Evolutionary conservation across 352 stramenopile species (phyloP), one percentile per base, ranked within the genome.

Genomic region (Thalassiosira livingstoniorum): DNA sequence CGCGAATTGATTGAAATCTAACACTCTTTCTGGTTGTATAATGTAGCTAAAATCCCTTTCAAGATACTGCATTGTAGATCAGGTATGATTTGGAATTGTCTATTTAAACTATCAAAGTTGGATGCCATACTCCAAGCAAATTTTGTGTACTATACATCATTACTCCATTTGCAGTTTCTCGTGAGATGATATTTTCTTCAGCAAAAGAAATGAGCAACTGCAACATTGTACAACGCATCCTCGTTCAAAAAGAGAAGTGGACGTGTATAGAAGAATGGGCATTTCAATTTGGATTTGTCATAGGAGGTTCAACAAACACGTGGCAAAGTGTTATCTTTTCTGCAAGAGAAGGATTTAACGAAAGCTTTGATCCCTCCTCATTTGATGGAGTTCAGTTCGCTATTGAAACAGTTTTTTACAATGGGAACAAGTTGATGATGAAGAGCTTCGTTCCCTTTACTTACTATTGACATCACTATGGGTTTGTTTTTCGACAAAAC

Each of bases 91-190:
- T 47, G 39, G 39, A 7, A 47, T 47, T 15, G 15, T 47, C 15
- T 47, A 18, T 47, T 47, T 47, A 47, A 15, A 47, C 15, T 18
- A 47, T 18, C 7, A 47, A 15, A 47, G 39, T 47, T 47, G 39
- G 7, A 7, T 18, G 39, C 39, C 7, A 18, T 7, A 18, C 15
- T 47, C 39, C 39, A 7, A 47, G 15, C 39, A 47, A 47, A 47
- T 7, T 15, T 47, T 47, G 39, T 7, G 39, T 47, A 7, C 39
- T 47, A 47, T 15, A 47, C 39, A 47, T 47, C 39, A 47, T 47
- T 15, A 47, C 39, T 47, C 7, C 39, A 15, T 77, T 77, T 57
- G 29, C 18, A 18, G 42, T 51, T 18, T 51, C 42, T 51, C 42
- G 42, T 18, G 42, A 51, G 18, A 51, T 18, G 42, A 51, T 18